Evolutionary conservation across 805 yeast genomes (phyloP).

Genomic region (Metschnikowia peoriensis): DNA sequence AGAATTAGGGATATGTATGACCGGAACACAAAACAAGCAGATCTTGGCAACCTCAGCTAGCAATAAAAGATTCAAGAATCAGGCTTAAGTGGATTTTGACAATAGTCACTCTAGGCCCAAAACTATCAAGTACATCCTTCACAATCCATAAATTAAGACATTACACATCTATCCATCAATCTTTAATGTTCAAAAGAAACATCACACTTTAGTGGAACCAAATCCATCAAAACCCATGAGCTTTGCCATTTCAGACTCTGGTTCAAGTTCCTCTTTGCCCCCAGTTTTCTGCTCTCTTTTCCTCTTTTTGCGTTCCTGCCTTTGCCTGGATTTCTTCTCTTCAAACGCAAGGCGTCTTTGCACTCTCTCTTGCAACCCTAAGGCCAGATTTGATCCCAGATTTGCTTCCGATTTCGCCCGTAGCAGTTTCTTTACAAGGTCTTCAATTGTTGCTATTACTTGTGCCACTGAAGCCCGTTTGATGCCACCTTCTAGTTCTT

Average conservation of each 20-base stretch:
- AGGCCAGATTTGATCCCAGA: slow-evolving; percentile 7
- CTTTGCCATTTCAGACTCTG: slow-evolving; percentile 22
- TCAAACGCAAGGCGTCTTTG: slow-evolving; percentile 39
- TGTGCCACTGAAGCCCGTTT: slow-evolving; percentile 35
- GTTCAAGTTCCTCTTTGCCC: slow-evolving; percentile 8
- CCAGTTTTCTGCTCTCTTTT: slow-evolving; percentile 15
- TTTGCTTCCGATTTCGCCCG: slow-evolving; percentile 6
- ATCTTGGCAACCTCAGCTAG: too few relatives aligned
- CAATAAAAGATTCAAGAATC: too few relatives aligned
- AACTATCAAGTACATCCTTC: too few relatives aligned
- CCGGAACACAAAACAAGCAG: too few relatives aligned
- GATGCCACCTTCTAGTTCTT: slow-evolving; percentile 33
- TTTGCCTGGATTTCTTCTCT: slow-evolving; percentile 30
- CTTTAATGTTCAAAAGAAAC: too few relatives aligned
- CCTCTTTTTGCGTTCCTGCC: slow-evolving; percentile 23
- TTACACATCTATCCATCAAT: too few relatives aligned
- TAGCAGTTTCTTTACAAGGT: slow-evolving; percentile 27
- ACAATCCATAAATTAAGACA: too few relatives aligned
- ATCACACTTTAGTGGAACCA: slow-evolving; percentile 39
- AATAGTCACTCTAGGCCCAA: too few relatives aligned
- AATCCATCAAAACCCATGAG: slow-evolving; percentile 65
- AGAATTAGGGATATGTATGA: too few relatives aligned
- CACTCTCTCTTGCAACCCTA: slow-evolving; percentile 42
- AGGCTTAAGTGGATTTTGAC: too few relatives aligned
- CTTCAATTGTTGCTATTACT: slow-evolving; percentile 30